Percentiles rank a stretch among this genome's conserved stretches.
phyloP scores from a whole-genome alignment of 495 filamentous ascomycete species.

The Aspergillus taichungensis region DNA sequence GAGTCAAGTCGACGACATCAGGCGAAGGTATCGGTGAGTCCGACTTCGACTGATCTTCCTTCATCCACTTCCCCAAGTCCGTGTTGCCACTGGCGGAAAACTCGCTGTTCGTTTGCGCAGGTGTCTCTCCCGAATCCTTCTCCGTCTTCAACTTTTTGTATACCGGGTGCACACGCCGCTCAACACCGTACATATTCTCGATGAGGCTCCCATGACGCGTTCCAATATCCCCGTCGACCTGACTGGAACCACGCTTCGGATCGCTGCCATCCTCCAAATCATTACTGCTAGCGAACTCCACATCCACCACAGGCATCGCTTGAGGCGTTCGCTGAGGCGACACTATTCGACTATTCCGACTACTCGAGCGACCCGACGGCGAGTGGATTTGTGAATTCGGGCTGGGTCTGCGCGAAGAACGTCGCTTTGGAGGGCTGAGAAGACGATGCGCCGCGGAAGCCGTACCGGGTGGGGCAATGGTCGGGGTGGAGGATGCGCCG shows the following conservation, averaged over 20 bases:
- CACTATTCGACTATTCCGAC: constrained; percentile 1
- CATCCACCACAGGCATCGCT: constrained; percentile 12
- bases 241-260: constrained; percentile 20
- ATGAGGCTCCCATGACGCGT: constrained; percentile 35
- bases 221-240: constrained; percentile 18
- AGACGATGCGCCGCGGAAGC: constrained; percentile 15
- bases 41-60: constrained; percentile 37
- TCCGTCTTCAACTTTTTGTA: constrained; percentile 58
- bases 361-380: constrained; percentile 4
- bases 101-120: constrained; percentile 28
- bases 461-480: constrained; percentile 22
- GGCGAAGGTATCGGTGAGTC: constrained; percentile 12
- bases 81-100: constrained; percentile 41
- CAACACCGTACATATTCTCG: constrained; percentile 65
- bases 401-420: constrained; percentile 2
- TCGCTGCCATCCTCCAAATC: constrained; percentile 19
- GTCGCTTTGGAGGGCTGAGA: constrained; percentile 11
- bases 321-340: constrained; percentile 8
- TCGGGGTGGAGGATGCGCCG: constrained; percentile 2
- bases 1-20: constrained; percentile 58
- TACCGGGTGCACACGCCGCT: constrained; percentile 50
- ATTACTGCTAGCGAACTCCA: constrained; percentile 18
- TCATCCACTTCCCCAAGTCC: constrained; percentile 57
- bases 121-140: constrained; percentile 23
- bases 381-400: neutral